phyloP scores from a whole-genome alignment of 2,329 filamentous ascomycete genomes.

The Lasiodiplodia citricola region DNA sequence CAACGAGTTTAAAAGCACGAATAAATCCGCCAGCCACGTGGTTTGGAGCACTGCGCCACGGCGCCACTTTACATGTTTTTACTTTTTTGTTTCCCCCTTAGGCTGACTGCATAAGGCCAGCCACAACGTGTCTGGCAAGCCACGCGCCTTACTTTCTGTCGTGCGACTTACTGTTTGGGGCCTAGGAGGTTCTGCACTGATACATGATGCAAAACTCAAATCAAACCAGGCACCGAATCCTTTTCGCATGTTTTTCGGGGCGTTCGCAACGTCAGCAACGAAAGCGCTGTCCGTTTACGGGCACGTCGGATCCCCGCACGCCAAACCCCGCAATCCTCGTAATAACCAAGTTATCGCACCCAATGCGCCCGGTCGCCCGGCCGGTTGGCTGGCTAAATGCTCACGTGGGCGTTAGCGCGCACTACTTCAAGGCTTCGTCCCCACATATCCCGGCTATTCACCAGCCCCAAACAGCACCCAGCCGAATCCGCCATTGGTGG shows the following conservation, averaged over 20 bases:
- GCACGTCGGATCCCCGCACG: conserved; percentile 10
- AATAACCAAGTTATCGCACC: background rate
- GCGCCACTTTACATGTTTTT: background rate
- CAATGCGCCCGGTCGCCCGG: background rate
- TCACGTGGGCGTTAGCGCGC: background rate
- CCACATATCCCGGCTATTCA: conserved; percentile 1
- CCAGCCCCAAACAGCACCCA: background rate
- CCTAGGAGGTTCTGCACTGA: background rate
- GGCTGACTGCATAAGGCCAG: background rate
- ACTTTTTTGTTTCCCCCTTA: background rate
- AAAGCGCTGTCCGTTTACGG: background rate
- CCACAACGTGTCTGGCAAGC: conserved; percentile 1
- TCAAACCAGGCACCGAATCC: background rate
- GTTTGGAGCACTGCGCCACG: background rate
- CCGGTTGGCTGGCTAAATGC: conserved; percentile 9
- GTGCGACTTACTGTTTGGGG: background rate
- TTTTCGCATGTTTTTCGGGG: background rate
- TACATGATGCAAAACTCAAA: background rate
- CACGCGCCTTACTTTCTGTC: background rate
- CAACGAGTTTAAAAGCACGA: background rate
- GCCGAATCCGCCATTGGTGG: conserved; percentile 3
- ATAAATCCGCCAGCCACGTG: background rate
- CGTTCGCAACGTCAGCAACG: background rate
- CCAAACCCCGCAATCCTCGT: background rate
- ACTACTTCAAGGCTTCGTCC: background rate